A percentile compares a stretch with the other conserved stretches of the same genome.
These are phyloP conservation scores for Ophiocordyceps australis DNA, from an alignment of 2,329 filamentous ascomycete species.

Conservation along the genomic window DNA sequence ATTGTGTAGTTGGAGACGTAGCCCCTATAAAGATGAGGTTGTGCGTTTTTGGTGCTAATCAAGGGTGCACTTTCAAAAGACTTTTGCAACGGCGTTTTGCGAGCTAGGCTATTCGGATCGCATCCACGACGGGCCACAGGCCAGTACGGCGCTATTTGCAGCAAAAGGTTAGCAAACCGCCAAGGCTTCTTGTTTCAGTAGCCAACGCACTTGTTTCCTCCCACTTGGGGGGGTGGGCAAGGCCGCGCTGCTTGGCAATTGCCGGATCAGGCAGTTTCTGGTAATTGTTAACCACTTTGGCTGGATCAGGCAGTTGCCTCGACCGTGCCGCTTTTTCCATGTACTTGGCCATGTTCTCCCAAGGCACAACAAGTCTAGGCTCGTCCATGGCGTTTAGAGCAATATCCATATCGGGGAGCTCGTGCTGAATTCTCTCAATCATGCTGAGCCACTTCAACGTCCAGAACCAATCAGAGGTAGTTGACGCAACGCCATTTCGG, in stretches of 20 bases:
- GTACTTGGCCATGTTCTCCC: constrained; percentile 38
- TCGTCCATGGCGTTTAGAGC: constrained; percentile 51
- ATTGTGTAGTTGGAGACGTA: constrained; percentile 44
- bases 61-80: constrained; percentile 24
- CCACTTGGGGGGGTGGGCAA: constrained; percentile 24
- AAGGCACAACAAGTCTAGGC: constrained; percentile 43
- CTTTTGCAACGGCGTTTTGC: constrained; percentile 22
- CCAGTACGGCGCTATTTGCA: constrained; percentile 29
- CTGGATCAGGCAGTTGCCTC: constrained; percentile 21
- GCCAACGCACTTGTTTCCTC: constrained; percentile 26
- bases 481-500: constrained; percentile 30
- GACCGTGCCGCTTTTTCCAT: constrained; percentile 33
- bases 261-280: constrained; percentile 24
- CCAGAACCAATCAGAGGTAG: constrained; percentile 38
- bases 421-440: constrained; percentile 29
- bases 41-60: constrained; percentile 25
- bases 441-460: constrained; percentile 36
- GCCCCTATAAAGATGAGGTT: constrained; percentile 32
- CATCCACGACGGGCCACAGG: constrained; percentile 40
- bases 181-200: neutral
- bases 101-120: constrained; percentile 41
- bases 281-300: constrained; percentile 25
- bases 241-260: constrained; percentile 15
- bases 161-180: too few relatives aligned
- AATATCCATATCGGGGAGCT: constrained; percentile 50